These are phyloP conservation scores for Lupinus albus DNA, from an alignment of 306 rosid species.

Conservation along the genomic window DNA sequence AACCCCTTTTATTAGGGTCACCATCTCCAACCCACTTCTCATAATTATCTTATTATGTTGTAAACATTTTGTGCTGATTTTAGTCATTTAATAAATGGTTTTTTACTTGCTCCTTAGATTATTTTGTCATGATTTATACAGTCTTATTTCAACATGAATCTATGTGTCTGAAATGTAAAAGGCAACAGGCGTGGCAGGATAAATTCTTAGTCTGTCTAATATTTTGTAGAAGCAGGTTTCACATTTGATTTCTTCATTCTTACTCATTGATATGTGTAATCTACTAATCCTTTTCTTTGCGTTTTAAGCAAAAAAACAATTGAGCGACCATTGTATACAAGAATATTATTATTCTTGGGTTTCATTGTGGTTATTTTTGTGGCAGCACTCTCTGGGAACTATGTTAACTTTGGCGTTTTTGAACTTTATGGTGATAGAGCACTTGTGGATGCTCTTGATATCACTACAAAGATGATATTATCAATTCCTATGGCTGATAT, in stretches of 20 bases:
- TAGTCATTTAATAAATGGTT: slow-evolving; percentile 1
- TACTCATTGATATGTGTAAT: slow-evolving; percentile 21
- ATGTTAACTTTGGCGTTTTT: slow-evolving; percentile 90
- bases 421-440: slow-evolving; percentile 93
- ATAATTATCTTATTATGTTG: not conserved
- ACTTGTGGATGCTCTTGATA: slow-evolving; percentile 75
- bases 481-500: slow-evolving; percentile 81
- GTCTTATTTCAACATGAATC: slow-evolving; percentile 1
- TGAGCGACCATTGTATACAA: not conserved
- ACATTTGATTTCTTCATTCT: slow-evolving; percentile 23
- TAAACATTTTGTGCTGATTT: slow-evolving; percentile 10
- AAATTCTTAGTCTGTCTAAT: slow-evolving; percentile 14
- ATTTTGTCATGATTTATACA: slow-evolving; percentile 5
- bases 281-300: not conserved
- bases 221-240: slow-evolving; percentile 14
- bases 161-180: slow-evolving; percentile 15
- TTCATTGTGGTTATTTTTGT: slow-evolving; percentile 35
- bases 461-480: slow-evolving; percentile 70
- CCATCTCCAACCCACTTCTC: not conserved
- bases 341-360: slow-evolving; percentile 2
- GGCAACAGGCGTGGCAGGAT: slow-evolving; percentile 20
- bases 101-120: not conserved
- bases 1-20: not conserved
- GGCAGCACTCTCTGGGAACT: slow-evolving; percentile 84
- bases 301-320: slow-evolving; percentile 18